These are phyloP conservation scores for Geosmithia putterillii DNA, from an alignment of 2,329 filamentous ascomycete genomes.

Conservation along the genomic window DNA sequence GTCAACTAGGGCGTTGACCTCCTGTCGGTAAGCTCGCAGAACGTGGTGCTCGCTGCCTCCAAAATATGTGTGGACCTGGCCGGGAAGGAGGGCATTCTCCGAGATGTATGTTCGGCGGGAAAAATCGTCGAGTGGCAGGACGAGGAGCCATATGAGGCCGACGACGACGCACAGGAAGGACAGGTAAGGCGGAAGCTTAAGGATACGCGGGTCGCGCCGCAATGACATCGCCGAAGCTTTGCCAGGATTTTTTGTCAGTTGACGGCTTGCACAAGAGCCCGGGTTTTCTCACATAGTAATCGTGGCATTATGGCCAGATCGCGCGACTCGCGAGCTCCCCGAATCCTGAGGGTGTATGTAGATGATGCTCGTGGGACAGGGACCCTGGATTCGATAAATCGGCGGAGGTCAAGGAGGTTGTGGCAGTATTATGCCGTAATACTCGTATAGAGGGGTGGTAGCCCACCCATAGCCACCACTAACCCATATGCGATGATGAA, in stretches of 20 bases:
- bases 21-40: constrained; percentile 79
- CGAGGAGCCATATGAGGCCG: constrained; percentile 78
- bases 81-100: constrained; percentile 89
- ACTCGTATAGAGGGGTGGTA: background rate
- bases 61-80: constrained; percentile 97
- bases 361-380: background rate
- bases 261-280: background rate
- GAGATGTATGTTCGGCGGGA: constrained; percentile 91
- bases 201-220: constrained; percentile 67
- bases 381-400: background rate
- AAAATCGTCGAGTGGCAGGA: constrained; percentile 83
- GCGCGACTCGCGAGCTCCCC: background rate
- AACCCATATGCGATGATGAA: background rate
- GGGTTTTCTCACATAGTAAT: constrained; percentile 32
- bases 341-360: background rate
- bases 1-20: constrained; percentile 53
- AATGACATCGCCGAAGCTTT: constrained; percentile 53
- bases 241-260: background rate
- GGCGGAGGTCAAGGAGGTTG: background rate
- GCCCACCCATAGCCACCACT: background rate
- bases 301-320: constrained; percentile 31
- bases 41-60: constrained; percentile 92
- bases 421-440: too few species aligned
- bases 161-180: constrained; percentile 75
- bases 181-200: constrained; percentile 77